Conservation (phyloP, 2,329 filamentous ascomycete species). For the Hymenoscyphus fructigenus region DNA sequence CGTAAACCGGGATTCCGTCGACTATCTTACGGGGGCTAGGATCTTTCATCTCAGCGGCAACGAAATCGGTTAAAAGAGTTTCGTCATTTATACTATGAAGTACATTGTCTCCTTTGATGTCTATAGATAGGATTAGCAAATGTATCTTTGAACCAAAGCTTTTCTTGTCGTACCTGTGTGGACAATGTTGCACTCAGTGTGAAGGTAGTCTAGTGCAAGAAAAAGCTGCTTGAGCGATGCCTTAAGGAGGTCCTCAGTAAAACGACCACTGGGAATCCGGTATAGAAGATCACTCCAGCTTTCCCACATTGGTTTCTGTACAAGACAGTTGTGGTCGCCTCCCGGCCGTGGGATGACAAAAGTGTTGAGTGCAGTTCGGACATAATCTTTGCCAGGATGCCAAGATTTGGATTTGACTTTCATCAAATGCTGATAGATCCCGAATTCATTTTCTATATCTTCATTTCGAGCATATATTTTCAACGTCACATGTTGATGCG, state of each 20-base stretch:
- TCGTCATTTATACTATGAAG: conserved; percentile 35
- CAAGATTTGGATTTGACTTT: not conserved
- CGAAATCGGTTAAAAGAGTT: conserved; percentile 32
- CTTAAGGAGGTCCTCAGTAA: conserved; percentile 35
- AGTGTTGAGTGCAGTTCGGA: conserved; percentile 39
- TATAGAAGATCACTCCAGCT: conserved; percentile 37
- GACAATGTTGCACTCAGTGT: conserved; percentile 45
- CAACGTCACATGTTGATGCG: conserved; percentile 24
- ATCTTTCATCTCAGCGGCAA: conserved; percentile 21
- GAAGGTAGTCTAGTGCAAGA: conserved; percentile 47
- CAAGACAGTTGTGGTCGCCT: conserved; percentile 39
- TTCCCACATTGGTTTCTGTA: conserved; percentile 45
- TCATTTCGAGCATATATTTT: conserved; percentile 19
- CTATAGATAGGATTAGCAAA: conserved; percentile 19
- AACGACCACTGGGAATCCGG: not conserved
- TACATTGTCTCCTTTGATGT: conserved; percentile 37
- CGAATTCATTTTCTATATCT: conserved; percentile 36
- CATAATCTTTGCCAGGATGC: conserved; percentile 37
- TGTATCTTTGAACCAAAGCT: no score
- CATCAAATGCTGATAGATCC: conserved; percentile 44
- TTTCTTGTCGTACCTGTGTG: conserved; percentile 42
- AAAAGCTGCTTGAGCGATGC: conserved; percentile 37
- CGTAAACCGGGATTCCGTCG: conserved; percentile 43
- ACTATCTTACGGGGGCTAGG: conserved; percentile 43
- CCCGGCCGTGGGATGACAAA: conserved; percentile 40